These are phyloP conservation scores for Monosporascus sp. DNA, from an alignment of 2,329 filamentous ascomycete species.

Conservation along the genomic window DNA sequence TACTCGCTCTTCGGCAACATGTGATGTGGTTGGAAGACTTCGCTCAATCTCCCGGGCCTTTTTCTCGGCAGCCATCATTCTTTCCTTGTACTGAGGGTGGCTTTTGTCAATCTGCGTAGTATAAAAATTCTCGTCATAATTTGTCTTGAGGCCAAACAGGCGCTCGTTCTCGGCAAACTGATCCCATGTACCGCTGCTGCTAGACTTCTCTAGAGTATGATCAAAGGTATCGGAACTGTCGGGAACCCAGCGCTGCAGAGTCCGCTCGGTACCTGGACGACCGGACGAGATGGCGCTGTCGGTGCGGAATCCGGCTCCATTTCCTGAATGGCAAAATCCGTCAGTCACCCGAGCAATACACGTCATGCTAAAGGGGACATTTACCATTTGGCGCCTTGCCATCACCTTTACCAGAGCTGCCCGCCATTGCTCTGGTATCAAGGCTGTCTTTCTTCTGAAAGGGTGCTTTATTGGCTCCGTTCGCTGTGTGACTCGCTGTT, in stretches of 20 bases:
- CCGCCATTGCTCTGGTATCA: constrained; percentile 20
- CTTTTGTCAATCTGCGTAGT: constrained; percentile 84
- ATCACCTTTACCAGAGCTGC: constrained; percentile 29
- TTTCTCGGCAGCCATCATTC: constrained; percentile 71
- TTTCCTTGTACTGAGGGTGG: constrained; percentile 75
- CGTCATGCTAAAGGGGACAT: constrained; percentile 2
- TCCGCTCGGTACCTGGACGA: constrained; percentile 64
- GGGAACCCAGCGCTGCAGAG: constrained; percentile 78
- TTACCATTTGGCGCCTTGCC: constrained; percentile 36
- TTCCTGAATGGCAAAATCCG: constrained; percentile 44
- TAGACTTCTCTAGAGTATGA: constrained; percentile 64
- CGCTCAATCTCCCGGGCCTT: constrained; percentile 88
- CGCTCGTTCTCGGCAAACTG: constrained; percentile 89
- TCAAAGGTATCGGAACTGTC: constrained; percentile 59
- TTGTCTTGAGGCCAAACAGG: constrained; percentile 80
- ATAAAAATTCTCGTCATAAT: constrained; percentile 92
- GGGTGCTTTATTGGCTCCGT: constrained; percentile 27
- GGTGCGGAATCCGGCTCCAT: constrained; percentile 69
- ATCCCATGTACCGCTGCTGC: constrained; percentile 63
- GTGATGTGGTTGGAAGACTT: constrained; percentile 66
- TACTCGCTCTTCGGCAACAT: constrained; percentile 86
- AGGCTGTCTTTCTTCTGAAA: constrained; percentile 26
- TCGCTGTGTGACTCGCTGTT: constrained; percentile 19
- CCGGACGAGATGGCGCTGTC: constrained; percentile 82
- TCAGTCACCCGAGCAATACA: constrained; percentile 2